Evolutionary conservation across 2,329 filamentous ascomycete genomes (phyloP).

Genomic region (Talaromyces atroroseus): DNA sequence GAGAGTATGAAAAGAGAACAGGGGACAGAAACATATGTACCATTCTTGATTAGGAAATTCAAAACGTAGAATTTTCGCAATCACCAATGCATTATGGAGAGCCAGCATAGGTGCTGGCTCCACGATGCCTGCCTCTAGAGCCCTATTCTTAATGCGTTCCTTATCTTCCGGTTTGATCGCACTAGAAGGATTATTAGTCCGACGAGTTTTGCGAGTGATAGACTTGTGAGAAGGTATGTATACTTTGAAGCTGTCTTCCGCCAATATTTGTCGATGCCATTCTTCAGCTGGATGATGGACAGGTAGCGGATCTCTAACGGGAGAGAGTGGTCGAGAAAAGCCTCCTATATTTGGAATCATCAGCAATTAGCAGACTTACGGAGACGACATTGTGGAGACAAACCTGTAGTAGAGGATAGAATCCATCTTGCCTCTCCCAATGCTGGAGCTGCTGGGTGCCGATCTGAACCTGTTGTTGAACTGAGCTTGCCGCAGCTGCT

Average conservation of each 20-base stretch:
- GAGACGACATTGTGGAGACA: constrained; percentile 5
- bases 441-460: constrained; percentile 63
- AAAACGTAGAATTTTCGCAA: constrained; percentile 81
- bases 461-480: constrained; percentile 61
- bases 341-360: constrained; percentile 47
- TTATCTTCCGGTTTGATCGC: constrained; percentile 67
- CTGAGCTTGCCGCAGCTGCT: constrained; percentile 57
- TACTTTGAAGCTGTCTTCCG: constrained; percentile 68
- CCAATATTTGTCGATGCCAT: constrained; percentile 95
- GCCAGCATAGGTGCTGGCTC: constrained; percentile 73
- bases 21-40: constrained; percentile 34
- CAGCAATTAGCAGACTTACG: neutral
- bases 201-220: neutral
- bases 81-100: constrained; percentile 79
- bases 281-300: constrained; percentile 90
- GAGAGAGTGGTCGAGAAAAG: constrained; percentile 74
- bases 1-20: neutral
- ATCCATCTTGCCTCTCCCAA: constrained; percentile 64
- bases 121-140: constrained; percentile 70
- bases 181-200: constrained; percentile 28
- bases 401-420: constrained; percentile 66
- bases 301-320: constrained; percentile 77
- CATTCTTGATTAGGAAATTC: constrained; percentile 80
- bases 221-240: constrained; percentile 24
- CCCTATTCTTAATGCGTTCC: constrained; percentile 63